phyloP scores from a whole-genome alignment of 139 green algal species.

The Volvox africanus region DNA sequence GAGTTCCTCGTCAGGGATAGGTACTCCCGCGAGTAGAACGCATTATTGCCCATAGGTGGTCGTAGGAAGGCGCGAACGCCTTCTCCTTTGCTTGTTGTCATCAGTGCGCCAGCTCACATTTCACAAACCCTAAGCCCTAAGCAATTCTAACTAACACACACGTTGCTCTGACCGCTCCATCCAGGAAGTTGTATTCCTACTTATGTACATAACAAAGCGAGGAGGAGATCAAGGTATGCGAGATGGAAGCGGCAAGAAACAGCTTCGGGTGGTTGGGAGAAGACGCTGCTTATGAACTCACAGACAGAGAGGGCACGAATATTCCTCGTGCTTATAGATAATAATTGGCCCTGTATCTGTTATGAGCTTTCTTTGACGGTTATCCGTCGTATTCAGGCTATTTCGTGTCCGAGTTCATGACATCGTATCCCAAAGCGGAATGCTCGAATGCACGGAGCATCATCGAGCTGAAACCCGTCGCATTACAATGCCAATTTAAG shows the following conservation, averaged over 20 bases:
- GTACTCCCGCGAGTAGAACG: constrained; percentile 7
- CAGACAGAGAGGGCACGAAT: too few species aligned
- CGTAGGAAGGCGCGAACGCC: constrained; percentile 6
- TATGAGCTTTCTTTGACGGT: too few species aligned
- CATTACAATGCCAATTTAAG: too few species aligned
- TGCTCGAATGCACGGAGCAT: too few species aligned
- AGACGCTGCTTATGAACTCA: too few species aligned
- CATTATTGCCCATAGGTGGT: not conserved
- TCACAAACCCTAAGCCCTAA: not conserved
- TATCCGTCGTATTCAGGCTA: too few species aligned
- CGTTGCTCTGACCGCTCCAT: not conserved
- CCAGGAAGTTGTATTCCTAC: not conserved
- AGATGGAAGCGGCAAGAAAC: not conserved
- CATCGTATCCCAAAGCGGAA: too few species aligned
- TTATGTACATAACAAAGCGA: not conserved
- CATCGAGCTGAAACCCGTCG: too few species aligned
- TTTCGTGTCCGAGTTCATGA: too few species aligned
- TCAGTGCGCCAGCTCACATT: constrained; percentile 4
- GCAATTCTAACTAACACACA: not conserved
- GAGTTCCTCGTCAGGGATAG: not conserved
- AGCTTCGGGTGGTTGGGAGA: not conserved
- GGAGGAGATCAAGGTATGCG: not conserved
- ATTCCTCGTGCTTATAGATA: too few species aligned
- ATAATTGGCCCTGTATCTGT: too few species aligned
- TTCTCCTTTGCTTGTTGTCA: constrained; percentile 4